A percentile compares a stretch with the other conserved stretches of the same genome.
Conservation (phyloP, 2,329 filamentous ascomycete species). For the Pseudocercospora fuligena region DNA sequence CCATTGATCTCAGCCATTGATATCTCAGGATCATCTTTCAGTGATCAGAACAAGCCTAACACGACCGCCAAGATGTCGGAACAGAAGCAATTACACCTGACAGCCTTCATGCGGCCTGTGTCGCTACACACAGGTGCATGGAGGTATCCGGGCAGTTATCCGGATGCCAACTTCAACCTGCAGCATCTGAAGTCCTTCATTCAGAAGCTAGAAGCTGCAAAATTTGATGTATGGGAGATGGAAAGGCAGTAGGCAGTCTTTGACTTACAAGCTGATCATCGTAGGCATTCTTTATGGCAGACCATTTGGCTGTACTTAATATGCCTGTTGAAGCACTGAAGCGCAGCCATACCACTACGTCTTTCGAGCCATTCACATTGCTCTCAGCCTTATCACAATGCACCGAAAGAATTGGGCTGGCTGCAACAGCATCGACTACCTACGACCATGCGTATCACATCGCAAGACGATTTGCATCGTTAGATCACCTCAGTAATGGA, state of each 20-base stretch:
- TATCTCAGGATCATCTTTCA: not conserved
- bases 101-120: constrained; percentile 43
- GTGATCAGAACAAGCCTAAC: not conserved
- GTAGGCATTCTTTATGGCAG: constrained; percentile 56
- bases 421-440: constrained; percentile 44
- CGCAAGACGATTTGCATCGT: constrained; percentile 43
- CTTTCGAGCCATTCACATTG: constrained; percentile 54
- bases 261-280: not conserved
- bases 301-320: constrained; percentile 46
- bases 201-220: constrained; percentile 55
- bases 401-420: constrained; percentile 49
- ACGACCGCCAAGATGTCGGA: constrained; percentile 10
- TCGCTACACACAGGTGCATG: constrained; percentile 61
- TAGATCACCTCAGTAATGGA: constrained; percentile 47
- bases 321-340: constrained; percentile 61
- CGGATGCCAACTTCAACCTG: constrained; percentile 64
- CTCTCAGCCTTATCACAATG: constrained; percentile 53
- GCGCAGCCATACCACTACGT: constrained; percentile 63
- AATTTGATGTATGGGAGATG: constrained; percentile 45
- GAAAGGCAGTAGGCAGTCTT: not conserved
- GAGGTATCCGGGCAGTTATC: constrained; percentile 58
- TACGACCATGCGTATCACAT: constrained; percentile 46
- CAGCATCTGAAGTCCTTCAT: constrained; percentile 59
- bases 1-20: not conserved
- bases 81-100: constrained; percentile 55